Percentiles rank a stretch among this genome's conserved stretches.
phyloP scores from a whole-genome alignment of 2,329 filamentous ascomycete species.

The Podosphaera fusca region DNA sequence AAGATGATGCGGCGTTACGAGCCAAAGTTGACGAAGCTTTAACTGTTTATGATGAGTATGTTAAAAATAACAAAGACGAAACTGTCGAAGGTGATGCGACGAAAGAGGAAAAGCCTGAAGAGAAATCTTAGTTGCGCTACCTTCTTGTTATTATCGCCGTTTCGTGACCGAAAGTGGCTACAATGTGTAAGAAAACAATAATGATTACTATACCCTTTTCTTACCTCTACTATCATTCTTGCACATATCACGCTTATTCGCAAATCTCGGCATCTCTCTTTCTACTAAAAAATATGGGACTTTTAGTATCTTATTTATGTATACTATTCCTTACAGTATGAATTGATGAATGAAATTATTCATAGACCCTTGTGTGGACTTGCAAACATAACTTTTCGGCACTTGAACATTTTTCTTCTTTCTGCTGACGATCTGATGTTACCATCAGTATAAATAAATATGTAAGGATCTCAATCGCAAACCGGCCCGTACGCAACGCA shows the following conservation, averaged over 20 bases:
- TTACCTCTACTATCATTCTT: background rate
- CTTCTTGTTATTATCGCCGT: conserved; percentile 6
- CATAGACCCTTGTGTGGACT: background rate
- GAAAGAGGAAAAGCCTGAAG: conserved; percentile 28
- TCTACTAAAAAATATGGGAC: background rate
- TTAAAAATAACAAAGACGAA: conserved; percentile 36
- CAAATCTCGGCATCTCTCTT: background rate
- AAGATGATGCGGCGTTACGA: conserved; percentile 71
- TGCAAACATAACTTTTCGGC: background rate
- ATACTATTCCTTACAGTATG: background rate
- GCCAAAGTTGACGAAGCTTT: conserved; percentile 96
- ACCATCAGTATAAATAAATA: background rate
- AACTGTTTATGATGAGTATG: conserved; percentile 93
- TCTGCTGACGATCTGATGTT: background rate
- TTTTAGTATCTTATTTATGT: background rate
- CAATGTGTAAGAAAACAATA: too few species aligned
- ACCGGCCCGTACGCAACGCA: too few species aligned
- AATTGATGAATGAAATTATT: background rate
- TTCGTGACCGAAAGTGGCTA: too few species aligned
- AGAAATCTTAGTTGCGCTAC: conserved; percentile 25
- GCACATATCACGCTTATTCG: background rate
- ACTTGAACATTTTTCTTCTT: background rate
- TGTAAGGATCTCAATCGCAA: too few species aligned
- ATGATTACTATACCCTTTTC: background rate
- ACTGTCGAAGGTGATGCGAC: conserved; percentile 18